Evolutionary conservation across 352 stramenopile species (phyloP).

Genomic region (Blastocystis sp.): DNA sequence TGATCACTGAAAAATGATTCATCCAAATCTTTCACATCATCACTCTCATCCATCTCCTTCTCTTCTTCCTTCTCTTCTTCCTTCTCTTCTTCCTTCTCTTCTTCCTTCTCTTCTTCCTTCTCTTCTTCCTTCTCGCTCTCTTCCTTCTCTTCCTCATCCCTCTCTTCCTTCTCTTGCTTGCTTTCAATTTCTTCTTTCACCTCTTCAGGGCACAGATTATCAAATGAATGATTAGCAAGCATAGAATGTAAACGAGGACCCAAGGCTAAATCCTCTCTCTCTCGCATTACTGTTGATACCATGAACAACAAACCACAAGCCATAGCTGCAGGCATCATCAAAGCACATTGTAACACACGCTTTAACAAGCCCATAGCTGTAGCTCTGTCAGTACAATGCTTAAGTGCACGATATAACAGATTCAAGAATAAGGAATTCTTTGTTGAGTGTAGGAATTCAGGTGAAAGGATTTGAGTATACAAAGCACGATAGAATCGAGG

Average conservation of each 20-base stretch:
- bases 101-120: background rate
- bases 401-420: conserved; percentile 75
- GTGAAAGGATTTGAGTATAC: conserved; percentile 76
- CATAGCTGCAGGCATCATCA: conserved; percentile 74
- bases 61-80: background rate
- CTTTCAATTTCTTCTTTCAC: conserved; percentile 6
- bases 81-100: conserved; percentile 22
- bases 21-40: conserved; percentile 38
- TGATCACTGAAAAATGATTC: conserved; percentile 26
- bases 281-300: conserved; percentile 74
- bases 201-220: background rate
- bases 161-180: background rate
- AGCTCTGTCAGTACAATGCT: conserved; percentile 73
- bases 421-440: conserved; percentile 81
- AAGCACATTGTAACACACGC: conserved; percentile 74
- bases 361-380: conserved; percentile 73
- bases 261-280: background rate
- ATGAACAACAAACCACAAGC: conserved; percentile 75
- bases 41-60: background rate
- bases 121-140: background rate
- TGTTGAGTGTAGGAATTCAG: conserved; percentile 70
- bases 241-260: background rate
- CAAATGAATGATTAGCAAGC: background rate
- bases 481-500: conserved; percentile 79
- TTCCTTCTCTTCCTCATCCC: background rate